A percentile compares a stretch with the other conserved stretches of the same genome.
Evolutionary conservation across 352 stramenopile species (phyloP).

Genomic region (Pythium utonaiense): DNA sequence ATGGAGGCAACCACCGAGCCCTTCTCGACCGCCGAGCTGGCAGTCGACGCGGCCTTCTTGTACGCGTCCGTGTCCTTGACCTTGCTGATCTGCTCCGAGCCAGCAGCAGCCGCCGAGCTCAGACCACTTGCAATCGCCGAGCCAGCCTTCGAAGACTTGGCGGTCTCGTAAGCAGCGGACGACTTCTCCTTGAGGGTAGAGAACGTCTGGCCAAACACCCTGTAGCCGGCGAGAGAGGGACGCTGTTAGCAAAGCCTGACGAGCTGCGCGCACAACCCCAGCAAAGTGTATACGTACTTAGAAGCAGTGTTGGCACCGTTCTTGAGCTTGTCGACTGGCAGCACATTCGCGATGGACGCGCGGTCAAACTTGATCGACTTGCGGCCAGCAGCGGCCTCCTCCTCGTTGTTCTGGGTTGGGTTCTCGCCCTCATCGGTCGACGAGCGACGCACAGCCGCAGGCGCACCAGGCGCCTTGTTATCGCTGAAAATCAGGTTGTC

Average conservation of each 20-base stretch:
- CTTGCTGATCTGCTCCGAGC: conserved; percentile 75
- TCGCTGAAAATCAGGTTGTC: conserved; percentile 86
- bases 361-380: conserved; percentile 38
- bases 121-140: conserved; percentile 60
- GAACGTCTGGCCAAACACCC: conserved; percentile 65
- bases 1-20: conserved; percentile 64
- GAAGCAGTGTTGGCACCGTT: conserved; percentile 76
- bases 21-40: conserved; percentile 53
- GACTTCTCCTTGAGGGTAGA: conserved; percentile 76
- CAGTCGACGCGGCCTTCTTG: conserved; percentile 74
- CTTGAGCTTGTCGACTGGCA: conserved; percentile 88
- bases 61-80: conserved; percentile 82
- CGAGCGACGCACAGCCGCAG: conserved; percentile 17
- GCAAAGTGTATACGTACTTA: conserved; percentile 57
- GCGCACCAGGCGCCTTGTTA: conserved; percentile 33
- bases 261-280: neutral
- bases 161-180: conserved; percentile 58
- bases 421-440: conserved; percentile 40
- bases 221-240: conserved; percentile 18
- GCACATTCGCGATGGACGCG: conserved; percentile 70
- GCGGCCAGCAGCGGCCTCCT: conserved; percentile 32
- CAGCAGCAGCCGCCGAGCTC: conserved; percentile 52
- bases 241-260: neutral
- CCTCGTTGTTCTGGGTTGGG: conserved; percentile 21
- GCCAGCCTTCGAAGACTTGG: conserved; percentile 76